These are phyloP conservation scores for Eustoma russellianum DNA, from an alignment of 257 asterid species.

Conservation along the genomic window DNA sequence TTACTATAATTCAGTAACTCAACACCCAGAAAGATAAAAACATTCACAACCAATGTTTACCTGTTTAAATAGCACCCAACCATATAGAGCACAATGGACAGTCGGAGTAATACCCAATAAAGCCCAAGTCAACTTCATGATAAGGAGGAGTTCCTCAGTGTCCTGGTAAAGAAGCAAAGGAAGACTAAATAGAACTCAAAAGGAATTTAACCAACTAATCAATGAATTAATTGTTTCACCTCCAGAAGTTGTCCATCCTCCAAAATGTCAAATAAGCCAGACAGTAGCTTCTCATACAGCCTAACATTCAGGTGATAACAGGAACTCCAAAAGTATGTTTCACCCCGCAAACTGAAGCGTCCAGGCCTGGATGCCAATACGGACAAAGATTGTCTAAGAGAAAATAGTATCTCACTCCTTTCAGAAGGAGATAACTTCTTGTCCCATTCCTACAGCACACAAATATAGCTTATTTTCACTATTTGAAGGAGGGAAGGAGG, in stretches of 20 bases:
- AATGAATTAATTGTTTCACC: conserved; percentile 31
- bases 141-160: conserved; percentile 69
- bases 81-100: conserved; percentile 67
- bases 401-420: conserved; percentile 50
- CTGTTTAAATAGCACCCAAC: conserved; percentile 96
- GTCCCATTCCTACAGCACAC: conserved; percentile 73
- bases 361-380: conserved; percentile 59
- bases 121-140: conserved; percentile 76
- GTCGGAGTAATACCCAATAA: conserved; percentile 74
- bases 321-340: conserved; percentile 80
- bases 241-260: conserved; percentile 87
- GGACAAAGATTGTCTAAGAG: conserved; percentile 55
- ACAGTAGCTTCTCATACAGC: conserved; percentile 80
- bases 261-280: conserved; percentile 77
- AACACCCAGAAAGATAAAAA: neutral
- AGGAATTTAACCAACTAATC: neutral
- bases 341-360: conserved; percentile 69
- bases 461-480: conserved; percentile 15
- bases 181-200: conserved; percentile 4
- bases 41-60: conserved; percentile 23
- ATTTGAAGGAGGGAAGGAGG: no score
- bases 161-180: conserved; percentile 45
- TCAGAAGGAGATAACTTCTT: conserved; percentile 66
- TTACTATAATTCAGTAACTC: neutral
- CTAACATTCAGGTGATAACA: conserved; percentile 74